Evolutionary conservation across 202 grass and related monocot genomes (phyloP).

Genomic region (Digitaria exilis): DNA sequence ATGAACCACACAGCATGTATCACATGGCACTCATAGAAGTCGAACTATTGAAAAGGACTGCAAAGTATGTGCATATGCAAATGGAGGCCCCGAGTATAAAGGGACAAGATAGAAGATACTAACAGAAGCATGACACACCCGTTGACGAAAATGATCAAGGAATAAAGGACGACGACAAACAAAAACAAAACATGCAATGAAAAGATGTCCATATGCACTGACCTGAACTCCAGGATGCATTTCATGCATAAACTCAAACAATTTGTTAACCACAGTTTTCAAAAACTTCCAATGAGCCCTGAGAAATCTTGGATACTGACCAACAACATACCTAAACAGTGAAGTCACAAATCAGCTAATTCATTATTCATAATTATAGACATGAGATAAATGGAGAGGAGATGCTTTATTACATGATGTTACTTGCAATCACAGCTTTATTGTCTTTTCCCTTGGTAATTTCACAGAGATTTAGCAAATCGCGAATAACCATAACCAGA

Average conservation of each 20-base stretch:
- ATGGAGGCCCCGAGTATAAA: background rate
- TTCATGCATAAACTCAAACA: slow-evolving; percentile 99
- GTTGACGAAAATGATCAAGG: slow-evolving; percentile 1
- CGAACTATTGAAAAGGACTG: background rate
- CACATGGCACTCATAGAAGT: slow-evolving; percentile 10
- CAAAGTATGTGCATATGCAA: slow-evolving; percentile 8
- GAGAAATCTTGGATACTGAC: slow-evolving; percentile 98
- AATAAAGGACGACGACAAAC: slow-evolving; percentile 16
- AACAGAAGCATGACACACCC: slow-evolving; percentile 26
- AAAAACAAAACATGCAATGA: background rate
- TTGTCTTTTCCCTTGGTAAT: slow-evolving; percentile 99
- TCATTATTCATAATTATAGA: slow-evolving; percentile 18
- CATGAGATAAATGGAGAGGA: slow-evolving; percentile 13
- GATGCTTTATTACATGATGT: slow-evolving; percentile 81
- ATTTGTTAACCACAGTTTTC: slow-evolving; percentile 98
- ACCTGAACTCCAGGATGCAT: slow-evolving; percentile 99
- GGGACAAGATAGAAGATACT: background rate
- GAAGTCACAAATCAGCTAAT: slow-evolving; percentile 23
- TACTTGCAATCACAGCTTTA: slow-evolving; percentile 99
- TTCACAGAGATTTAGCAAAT: slow-evolving; percentile 98
- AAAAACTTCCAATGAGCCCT: slow-evolving; percentile 99
- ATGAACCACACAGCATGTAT: slow-evolving; percentile 31
- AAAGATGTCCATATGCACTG: background rate
- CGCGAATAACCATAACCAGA: slow-evolving; percentile 98
- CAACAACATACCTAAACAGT: slow-evolving; percentile 92